These are phyloP conservation scores for Leccinum subgranulosum DNA, from an alignment of 768 basidiomycete species.

Conservation along the genomic window DNA sequence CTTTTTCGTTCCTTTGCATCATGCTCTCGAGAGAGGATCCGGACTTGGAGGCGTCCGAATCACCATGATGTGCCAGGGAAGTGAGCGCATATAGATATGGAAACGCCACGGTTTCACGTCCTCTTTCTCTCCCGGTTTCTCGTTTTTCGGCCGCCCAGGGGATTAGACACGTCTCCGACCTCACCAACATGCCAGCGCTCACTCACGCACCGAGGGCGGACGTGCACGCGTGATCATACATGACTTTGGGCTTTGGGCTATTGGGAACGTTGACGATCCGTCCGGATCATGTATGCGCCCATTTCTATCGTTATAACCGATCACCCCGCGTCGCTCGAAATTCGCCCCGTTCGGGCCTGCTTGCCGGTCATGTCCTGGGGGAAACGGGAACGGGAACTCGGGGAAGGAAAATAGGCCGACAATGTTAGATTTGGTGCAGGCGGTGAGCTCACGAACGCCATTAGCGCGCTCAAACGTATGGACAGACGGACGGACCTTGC, in stretches of 20 bases:
- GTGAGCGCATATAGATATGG: neutral
- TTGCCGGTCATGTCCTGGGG: neutral
- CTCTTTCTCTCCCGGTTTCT: neutral
- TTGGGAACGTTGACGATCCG: neutral
- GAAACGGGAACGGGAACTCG: neutral
- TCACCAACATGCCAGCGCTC: neutral
- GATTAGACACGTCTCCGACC: neutral
- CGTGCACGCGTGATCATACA: neutral
- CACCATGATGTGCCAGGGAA: neutral
- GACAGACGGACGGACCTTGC: neutral
- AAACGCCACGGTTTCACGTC: neutral
- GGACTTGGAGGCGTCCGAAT: neutral
- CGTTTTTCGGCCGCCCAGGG: neutral
- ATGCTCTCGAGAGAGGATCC: neutral
- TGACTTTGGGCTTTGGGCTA: neutral
- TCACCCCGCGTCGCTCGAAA: neutral
- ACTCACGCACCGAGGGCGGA: neutral
- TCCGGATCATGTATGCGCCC: neutral
- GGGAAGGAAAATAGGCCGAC: neutral
- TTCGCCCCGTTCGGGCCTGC: neutral
- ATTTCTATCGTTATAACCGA: neutral
- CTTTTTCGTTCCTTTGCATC: neutral
- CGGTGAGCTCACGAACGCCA: neutral
- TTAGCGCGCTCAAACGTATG: neutral
- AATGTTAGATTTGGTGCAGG: neutral